Evolutionary conservation across 2,329 filamentous ascomycete species (phyloP).

Genomic region (Nakataea oryzae): DNA sequence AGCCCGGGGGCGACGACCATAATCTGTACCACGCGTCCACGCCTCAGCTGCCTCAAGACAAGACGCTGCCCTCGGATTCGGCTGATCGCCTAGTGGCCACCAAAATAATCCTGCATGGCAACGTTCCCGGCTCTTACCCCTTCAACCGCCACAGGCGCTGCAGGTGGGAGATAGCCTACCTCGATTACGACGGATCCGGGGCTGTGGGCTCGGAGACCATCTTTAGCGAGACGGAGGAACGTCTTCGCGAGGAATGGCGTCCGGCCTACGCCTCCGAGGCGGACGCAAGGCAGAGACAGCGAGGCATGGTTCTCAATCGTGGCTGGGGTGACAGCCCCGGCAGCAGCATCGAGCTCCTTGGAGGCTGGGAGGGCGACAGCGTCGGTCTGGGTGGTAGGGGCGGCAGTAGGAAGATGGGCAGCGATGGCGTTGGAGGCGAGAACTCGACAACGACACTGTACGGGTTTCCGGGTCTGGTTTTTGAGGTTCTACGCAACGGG

Average conservation of each 20-base stretch:
- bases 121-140: slow-evolving; percentile 89
- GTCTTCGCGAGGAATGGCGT: slow-evolving; percentile 61
- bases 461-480: slow-evolving; percentile 86
- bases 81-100: slow-evolving; percentile 69
- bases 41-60: slow-evolving; percentile 22
- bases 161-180: slow-evolving; percentile 68
- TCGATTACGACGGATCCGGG: slow-evolving; percentile 24
- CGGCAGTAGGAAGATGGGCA: slow-evolving; percentile 9
- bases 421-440: slow-evolving; percentile 32
- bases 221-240: slow-evolving; percentile 62
- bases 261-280: slow-evolving; percentile 48
- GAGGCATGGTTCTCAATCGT: slow-evolving; percentile 81
- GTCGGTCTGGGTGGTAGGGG: background rate
- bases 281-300: slow-evolving; percentile 40
- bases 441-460: slow-evolving; percentile 72
- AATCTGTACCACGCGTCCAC: background rate
- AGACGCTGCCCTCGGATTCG: slow-evolving; percentile 14
- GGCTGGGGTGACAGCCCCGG: slow-evolving; percentile 89
- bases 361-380: slow-evolving; percentile 70
- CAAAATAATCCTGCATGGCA: slow-evolving; percentile 88
- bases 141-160: slow-evolving; percentile 91
- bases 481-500: slow-evolving; percentile 91
- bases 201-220: slow-evolving; percentile 63
- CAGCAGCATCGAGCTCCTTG: slow-evolving; percentile 76
- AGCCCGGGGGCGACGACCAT: slow-evolving; percentile 2